Evolutionary conservation across 2,329 filamentous ascomycete genomes (phyloP).

Genomic region (Rosellinia necatrix): DNA sequence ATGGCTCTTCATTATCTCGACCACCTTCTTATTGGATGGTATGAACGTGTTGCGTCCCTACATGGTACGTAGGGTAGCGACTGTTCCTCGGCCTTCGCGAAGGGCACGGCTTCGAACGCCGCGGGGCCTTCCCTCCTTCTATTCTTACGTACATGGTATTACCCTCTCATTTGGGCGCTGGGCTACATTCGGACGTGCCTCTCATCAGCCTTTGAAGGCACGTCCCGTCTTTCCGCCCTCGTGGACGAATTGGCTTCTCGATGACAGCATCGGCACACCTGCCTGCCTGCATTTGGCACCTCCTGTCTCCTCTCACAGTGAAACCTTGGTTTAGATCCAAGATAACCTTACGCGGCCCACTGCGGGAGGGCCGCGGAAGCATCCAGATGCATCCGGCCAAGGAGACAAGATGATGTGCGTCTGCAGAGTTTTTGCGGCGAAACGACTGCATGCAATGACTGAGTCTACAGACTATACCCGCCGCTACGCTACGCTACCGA

Average conservation of each 20-base stretch:
- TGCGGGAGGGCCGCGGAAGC: slow-evolving; percentile 50
- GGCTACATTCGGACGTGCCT: slow-evolving; percentile 8
- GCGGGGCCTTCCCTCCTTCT: slow-evolving; percentile 3
- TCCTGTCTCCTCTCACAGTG: slow-evolving; percentile 37
- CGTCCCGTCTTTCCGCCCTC: slow-evolving; percentile 21
- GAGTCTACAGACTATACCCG: slow-evolving; percentile 28
- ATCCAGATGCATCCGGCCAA: slow-evolving; percentile 44
- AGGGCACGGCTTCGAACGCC: slow-evolving; percentile 12
- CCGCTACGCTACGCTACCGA: slow-evolving; percentile 12
- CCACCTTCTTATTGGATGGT: slow-evolving; percentile 13
- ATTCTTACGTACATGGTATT: slow-evolving; percentile 18
- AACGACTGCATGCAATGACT: slow-evolving; percentile 37
- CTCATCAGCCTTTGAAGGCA: slow-evolving; percentile 10
- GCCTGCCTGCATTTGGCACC: slow-evolving; percentile 35
- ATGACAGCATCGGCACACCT: slow-evolving; percentile 23
- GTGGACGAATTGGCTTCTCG: slow-evolving; percentile 19
- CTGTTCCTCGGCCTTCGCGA: slow-evolving; percentile 8
- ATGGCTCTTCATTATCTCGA: slow-evolving; percentile 12
- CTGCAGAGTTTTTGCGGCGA: slow-evolving; percentile 39
- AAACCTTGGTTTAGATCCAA: slow-evolving; percentile 43
- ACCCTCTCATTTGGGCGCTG: slow-evolving; percentile 13
- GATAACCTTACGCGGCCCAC: slow-evolving; percentile 41
- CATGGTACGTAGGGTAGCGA: slow-evolving; percentile 16
- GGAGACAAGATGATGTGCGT: slow-evolving; percentile 46
- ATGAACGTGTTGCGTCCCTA: slow-evolving; percentile 1